These are phyloP conservation scores for Geum urbanum DNA, from an alignment of 306 rosid species.

Conservation along the genomic window DNA sequence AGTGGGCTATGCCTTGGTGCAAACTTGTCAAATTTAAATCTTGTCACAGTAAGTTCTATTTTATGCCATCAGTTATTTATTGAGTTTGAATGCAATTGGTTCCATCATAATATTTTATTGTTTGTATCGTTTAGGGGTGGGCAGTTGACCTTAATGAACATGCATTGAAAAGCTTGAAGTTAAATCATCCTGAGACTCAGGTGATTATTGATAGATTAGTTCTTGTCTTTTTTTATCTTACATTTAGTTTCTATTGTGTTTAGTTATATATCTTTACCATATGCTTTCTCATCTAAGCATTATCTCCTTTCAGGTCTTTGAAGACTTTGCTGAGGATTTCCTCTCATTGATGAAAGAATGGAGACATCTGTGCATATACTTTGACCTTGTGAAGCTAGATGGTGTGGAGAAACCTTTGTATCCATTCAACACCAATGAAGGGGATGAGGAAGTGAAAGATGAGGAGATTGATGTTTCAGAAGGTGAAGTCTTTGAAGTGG, in stretches of 20 bases:
- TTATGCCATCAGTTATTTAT: no score
- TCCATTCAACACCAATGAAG: not conserved
- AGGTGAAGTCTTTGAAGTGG: slow-evolving; percentile 60
- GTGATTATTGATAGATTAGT: slow-evolving; percentile 17
- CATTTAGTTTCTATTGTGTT: not conserved
- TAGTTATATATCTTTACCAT: not conserved
- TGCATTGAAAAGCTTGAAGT: slow-evolving; percentile 59
- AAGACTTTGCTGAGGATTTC: slow-evolving; percentile 69
- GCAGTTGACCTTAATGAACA: slow-evolving; percentile 63
- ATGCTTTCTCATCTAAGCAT: not conserved
- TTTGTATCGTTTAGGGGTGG: slow-evolving; percentile 51
- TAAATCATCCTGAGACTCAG: slow-evolving; percentile 75
- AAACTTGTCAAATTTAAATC: slow-evolving; percentile 44
- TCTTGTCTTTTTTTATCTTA: not conserved
- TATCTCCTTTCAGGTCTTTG: slow-evolving; percentile 56
- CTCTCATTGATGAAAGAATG: slow-evolving; percentile 54
- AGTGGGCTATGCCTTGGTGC: slow-evolving; percentile 85
- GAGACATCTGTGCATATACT: slow-evolving; percentile 53
- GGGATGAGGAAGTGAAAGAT: slow-evolving; percentile 28
- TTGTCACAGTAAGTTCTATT: slow-evolving; percentile 55
- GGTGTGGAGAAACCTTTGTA: slow-evolving; percentile 17
- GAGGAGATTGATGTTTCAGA: slow-evolving; percentile 15
- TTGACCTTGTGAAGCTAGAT: slow-evolving; percentile 32
- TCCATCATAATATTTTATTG: not conserved
- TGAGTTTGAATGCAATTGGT: not conserved